Conservation (phyloP, 495 filamentous ascomycete species). For the Platismatia glauca region DNA sequence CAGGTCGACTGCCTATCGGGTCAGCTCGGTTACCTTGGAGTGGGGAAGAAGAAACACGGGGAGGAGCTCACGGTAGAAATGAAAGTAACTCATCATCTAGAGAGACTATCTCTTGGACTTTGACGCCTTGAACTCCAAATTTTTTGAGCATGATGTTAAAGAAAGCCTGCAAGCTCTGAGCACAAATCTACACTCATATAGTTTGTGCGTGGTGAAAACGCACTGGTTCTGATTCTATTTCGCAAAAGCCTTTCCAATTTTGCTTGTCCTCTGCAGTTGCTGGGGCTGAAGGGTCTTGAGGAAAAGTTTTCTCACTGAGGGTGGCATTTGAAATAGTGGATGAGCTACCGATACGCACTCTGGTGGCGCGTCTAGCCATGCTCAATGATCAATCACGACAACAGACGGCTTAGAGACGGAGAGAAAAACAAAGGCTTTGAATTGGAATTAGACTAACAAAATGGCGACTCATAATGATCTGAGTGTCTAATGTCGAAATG, state of each 20-base stretch:
- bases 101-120: constrained; percentile 68
- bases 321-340: neutral
- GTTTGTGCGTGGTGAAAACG: constrained; percentile 21
- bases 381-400: neutral
- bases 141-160: constrained; percentile 78
- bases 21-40: neutral
- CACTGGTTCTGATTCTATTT: constrained; percentile 88
- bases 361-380: constrained; percentile 34
- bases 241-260: constrained; percentile 70
- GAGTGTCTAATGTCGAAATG: too few relatives aligned
- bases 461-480: neutral
- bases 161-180: constrained; percentile 45
- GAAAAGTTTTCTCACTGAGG: constrained; percentile 15
- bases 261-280: constrained; percentile 37
- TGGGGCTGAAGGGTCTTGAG: constrained; percentile 30
- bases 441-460: neutral
- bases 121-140: constrained; percentile 64
- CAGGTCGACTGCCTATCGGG: constrained; percentile 45
- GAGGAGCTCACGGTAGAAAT: constrained; percentile 48
- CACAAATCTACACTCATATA: constrained; percentile 9
- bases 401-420: too few relatives aligned
- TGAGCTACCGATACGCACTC: constrained; percentile 28
- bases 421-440: neutral
- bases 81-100: constrained; percentile 60
- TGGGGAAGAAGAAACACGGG: neutral